A percentile compares a stretch with the other conserved stretches of the same genome.
Evolutionary conservation across 1,284 basidiomycete genomes (phyloP).

Genomic region (Ustilago sp.): DNA sequence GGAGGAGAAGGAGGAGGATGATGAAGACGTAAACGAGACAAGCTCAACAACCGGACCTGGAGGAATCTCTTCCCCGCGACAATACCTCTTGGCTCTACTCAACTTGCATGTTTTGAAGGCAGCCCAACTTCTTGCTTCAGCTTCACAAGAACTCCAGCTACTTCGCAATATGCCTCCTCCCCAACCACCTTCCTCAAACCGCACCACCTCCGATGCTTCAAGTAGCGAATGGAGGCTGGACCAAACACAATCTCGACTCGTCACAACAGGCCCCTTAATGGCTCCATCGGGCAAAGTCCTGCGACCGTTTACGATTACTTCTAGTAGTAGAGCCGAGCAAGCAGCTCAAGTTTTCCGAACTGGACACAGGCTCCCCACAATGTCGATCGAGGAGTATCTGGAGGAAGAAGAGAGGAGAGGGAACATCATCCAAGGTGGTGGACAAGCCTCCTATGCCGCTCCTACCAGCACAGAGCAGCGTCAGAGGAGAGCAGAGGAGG

Average conservation of each 20-base stretch:
- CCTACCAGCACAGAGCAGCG: conserved; percentile 71
- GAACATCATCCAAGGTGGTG: conserved; percentile 87
- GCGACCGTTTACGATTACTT: conserved; percentile 64
- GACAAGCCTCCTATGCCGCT: conserved; percentile 37
- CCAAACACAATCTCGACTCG: conserved; percentile 1
- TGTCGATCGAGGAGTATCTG: conserved; percentile 96
- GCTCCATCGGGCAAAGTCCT: conserved; percentile 59
- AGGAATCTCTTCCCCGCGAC: conserved; percentile 38
- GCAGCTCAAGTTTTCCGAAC: conserved; percentile 84
- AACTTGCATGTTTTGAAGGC: conserved; percentile 56
- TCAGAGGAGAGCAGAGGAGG: conserved; percentile 74
- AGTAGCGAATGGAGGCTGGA: conserved; percentile 61
- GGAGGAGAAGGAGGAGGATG: conserved; percentile 55
- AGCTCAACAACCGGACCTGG: conserved; percentile 11
- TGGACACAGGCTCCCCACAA: conserved; percentile 88
- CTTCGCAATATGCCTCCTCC: conserved; percentile 56
- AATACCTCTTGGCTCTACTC: conserved; percentile 61
- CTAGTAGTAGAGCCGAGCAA: conserved; percentile 73
- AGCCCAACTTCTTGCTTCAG: conserved; percentile 35
- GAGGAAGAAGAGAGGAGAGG: conserved; percentile 85
- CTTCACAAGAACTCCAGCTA: conserved; percentile 58
- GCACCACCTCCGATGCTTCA: background rate
- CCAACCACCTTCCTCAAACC: background rate
- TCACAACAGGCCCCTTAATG: conserved; percentile 54
- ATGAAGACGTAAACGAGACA: conserved; percentile 16